Conservation (phyloP, 78 protist genomes). For the Guillardia theta region DNA sequence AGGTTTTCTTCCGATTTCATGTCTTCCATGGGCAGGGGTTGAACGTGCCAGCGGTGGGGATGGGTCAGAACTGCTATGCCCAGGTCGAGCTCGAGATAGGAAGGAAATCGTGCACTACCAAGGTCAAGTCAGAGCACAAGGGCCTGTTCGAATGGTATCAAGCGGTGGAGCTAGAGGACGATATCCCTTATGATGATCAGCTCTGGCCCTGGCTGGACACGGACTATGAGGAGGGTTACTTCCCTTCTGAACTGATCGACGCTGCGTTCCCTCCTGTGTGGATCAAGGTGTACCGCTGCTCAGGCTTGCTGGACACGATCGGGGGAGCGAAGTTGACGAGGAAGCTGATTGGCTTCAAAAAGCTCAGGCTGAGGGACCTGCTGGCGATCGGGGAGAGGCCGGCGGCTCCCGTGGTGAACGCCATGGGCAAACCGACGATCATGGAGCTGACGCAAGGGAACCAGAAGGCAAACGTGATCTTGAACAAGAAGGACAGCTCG, state of each 20-base stretch:
- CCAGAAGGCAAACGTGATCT: neutral
- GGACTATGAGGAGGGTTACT: neutral
- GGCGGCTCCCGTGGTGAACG: neutral
- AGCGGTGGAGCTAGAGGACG: neutral
- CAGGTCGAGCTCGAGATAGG: neutral
- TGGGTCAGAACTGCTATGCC: neutral
- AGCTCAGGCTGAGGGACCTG: neutral
- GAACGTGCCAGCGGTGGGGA: neutral
- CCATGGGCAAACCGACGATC: neutral
- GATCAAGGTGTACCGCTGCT: neutral
- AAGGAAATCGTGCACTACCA: neutral
- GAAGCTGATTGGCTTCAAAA: neutral
- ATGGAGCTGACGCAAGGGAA: neutral
- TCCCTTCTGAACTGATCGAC: neutral
- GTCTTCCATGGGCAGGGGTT: neutral
- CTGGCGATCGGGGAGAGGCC: neutral
- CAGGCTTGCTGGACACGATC: neutral
- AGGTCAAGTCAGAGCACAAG: neutral
- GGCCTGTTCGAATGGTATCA: neutral
- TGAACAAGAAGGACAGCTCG: slow-evolving; percentile 16
- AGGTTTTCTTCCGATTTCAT: neutral
- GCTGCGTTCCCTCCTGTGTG: neutral
- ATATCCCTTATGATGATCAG: neutral
- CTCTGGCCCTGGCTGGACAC: slow-evolving; percentile 10
- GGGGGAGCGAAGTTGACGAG: neutral